Base-by-base conservation (phyloP, 2,329 filamentous ascomycete genomes). In the Periglandula ipomoeae region DNA sequence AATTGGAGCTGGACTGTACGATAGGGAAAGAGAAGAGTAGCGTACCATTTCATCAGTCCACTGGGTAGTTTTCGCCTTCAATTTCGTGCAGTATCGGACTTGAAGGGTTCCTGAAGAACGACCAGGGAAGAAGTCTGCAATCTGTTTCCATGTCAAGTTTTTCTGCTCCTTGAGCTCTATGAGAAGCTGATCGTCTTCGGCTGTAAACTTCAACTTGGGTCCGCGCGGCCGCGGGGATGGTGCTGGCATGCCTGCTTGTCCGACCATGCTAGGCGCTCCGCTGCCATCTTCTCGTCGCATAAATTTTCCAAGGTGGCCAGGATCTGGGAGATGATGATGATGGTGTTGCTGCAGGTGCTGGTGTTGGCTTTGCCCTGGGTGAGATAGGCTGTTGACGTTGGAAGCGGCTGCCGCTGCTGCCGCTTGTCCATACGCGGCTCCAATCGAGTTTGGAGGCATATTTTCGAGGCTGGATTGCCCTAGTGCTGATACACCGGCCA, bases 71-170 rank as follows among this genome's bases (percentile, higher is more conserved):
- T 95, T 95, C 13, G 89, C 89, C 70, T 95, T 95, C 46, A 95
- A 73, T 69, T 95, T 95, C 39, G 89, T 95, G 64, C 90, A 96
- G 65, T 96, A 96, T 32, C 90, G 84, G 48, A 96, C 90, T 66
- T 96, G 90, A 52, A 96, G 70, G 26, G 90, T 95, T 17, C 90
- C 90, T 41, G 87, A 94, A 50, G 87, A 93, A 50, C 90, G 77
- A 1, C 89, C 90, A 1, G 90, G 90, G 58, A 96, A 96, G 69
- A 95, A 95, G 62, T 95, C 90, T 49, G 89, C 88, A 61, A 96
- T 96, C 72, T 96, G 90, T 69, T 95, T 95, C 90, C 90, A 96
- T 4, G 90, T 95, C 62, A 96, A 73, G 61, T 88, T 90, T 67
- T 93, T 94, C 61, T 93, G 90, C 68, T 96, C 90, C 66, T 96